phyloP scores from a whole-genome alignment of 768 basidiomycete genomes.

The Tylopilus felleus region DNA sequence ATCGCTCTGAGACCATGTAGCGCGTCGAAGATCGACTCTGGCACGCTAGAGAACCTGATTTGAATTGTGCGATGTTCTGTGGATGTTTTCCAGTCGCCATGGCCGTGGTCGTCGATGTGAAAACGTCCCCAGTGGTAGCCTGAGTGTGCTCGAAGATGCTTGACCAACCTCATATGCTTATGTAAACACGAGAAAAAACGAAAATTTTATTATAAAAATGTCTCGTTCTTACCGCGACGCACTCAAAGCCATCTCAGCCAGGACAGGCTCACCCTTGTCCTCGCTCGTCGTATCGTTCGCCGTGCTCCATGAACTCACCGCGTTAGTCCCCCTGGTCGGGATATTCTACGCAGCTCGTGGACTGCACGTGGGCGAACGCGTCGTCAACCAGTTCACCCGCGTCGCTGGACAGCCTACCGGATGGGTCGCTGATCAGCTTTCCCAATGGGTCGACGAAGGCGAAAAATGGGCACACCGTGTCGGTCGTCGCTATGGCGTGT shows the following conservation, averaged over 20 bases:
- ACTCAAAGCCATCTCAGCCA: slow-evolving; percentile 56
- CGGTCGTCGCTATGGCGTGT: slow-evolving; percentile 73
- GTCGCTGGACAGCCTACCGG: slow-evolving; percentile 16
- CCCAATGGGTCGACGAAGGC: slow-evolving; percentile 74
- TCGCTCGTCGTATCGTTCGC: slow-evolving; percentile 78
- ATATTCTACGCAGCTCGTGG: slow-evolving; percentile 68
- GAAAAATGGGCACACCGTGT: slow-evolving; percentile 66
- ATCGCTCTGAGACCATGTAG: slow-evolving; percentile 50
- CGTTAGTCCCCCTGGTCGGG: slow-evolving; percentile 69
- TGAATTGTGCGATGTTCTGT: slow-evolving; percentile 29
- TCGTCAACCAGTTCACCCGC: slow-evolving; percentile 44
- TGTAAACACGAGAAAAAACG: slow-evolving; percentile 5
- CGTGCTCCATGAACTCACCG: slow-evolving; percentile 83
- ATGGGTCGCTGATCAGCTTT: slow-evolving; percentile 45
- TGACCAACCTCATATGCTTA: slow-evolving; percentile 19
- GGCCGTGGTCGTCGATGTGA: slow-evolving; percentile 23
- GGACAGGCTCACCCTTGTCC: slow-evolving; percentile 72
- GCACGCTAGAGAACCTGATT: slow-evolving; percentile 39
- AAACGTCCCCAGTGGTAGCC: slow-evolving; percentile 11
- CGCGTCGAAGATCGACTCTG: slow-evolving; percentile 48
- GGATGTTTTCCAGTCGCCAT: slow-evolving; percentile 15
- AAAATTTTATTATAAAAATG: slow-evolving; percentile 20
- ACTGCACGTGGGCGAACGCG: slow-evolving; percentile 63
- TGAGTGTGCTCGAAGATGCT: no score
- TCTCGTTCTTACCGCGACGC: slow-evolving; percentile 49